Evolutionary conservation across 1,284 basidiomycete species (phyloP), one percentile per base, ranked within the genome.

Genomic region (Coniferiporia weirii): DNA sequence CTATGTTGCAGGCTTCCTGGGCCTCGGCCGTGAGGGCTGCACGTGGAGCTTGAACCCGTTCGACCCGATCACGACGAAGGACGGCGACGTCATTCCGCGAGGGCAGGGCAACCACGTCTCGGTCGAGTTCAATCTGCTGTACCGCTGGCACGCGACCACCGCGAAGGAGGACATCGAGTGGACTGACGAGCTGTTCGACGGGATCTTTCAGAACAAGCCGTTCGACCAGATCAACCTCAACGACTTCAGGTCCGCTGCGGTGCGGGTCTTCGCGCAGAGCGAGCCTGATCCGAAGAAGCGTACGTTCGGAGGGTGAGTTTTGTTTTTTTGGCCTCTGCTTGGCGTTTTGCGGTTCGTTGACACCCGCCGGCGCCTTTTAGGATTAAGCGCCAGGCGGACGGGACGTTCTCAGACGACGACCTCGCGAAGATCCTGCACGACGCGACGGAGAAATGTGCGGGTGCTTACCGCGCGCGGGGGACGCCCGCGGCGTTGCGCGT

Each of bases 101-200:
- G 79, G 79, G 0, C 68, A 70, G 27, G 81, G 81, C 9, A 81
- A 81, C 63, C 74, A 77, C 58, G 71, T 70, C 60, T 77, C 76
- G 52, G 76, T 79, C 45, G 81, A 84, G 62, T 83, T 83, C 68
- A 81, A 80, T 64, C 61, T 80, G 13, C 70, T 82, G 3, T 83
- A 82, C 65, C 70, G 79, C 49, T 71, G 69, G 69, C 72, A 72
- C 64, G 61, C 67, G 22, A 64, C 68, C n/a, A 64, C 66, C 54
- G 78, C 76, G 70, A 72, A 76, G 72, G 75, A 66, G 64, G 79
- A 81, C 62, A 69, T 73, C 46, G 65, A 73, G 58, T 81, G 76
- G 78, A 77, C 72, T 1, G 72, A 75, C 40, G 64, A 71, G 5
- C 58, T 70, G 1, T 78, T 80, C 65, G 67, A 65, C 4, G 52